Base-by-base conservation (phyloP, 352 stramenopile genomes). In the Elongisporangium prolatum region DNA sequence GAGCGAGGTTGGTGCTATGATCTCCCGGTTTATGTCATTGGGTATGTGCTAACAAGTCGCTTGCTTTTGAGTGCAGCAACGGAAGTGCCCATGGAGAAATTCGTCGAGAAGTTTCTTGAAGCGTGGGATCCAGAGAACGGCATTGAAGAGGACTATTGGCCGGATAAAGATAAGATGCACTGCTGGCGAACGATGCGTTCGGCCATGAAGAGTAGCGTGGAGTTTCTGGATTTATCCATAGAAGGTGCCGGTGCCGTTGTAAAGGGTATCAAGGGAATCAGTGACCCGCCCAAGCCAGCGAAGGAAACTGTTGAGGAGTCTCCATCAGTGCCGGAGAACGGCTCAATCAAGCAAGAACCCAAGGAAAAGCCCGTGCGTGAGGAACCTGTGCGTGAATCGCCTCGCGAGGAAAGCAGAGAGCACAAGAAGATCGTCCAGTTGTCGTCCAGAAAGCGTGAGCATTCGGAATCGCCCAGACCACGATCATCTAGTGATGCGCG, bases 121-220 rank as follows among this genome's bases (percentile, higher is more conserved):
- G 95, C 95, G 20, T 93, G 95, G 65, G 89, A 98, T 64, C 95
- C 95, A 4, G 95, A 98, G 52, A 97, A 96, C 61, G 93, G 93
- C 4, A 98, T 98, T 44, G 95, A 98, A 73, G 88, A 95, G 34
- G 92, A 95, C 28, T 98, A 98, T 65, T 97, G 97, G 80, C 95
- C 95, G 1, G 91, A 97, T 62, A 97, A 97, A 65, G 87, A 98
- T 71, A 82, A 88, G 21, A 90, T 93, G 80, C 72, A 87, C 21
- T 95, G 86, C 61, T 95, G 86, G 86, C 65, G 82, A 59, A 95
- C 86, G 21, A 84, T 95, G 72, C 81, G 86, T 13, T 75, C 73
- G 54, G 76, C 80, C 21, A 95, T 93, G 84, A 83, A 84, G 55
- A 67, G 69, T 21, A 90, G 84, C 24, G 70, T 95, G 11, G 67